A percentile compares a stretch with the other conserved stretches of the same genome.
Conservation (phyloP, 345 rosid genomes). For the Hypericum perforatum region DNA sequence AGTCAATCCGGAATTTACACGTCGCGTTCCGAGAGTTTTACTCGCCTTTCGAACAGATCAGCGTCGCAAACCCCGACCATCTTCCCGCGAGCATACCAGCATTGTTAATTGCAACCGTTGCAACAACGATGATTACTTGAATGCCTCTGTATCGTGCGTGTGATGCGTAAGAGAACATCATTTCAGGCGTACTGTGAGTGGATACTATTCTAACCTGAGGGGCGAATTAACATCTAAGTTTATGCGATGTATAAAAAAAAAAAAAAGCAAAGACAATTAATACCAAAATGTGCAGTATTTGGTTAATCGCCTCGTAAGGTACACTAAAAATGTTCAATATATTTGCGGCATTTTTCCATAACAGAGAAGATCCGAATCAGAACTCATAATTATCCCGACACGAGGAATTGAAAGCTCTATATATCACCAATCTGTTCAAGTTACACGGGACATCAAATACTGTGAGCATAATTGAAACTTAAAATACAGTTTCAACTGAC, state of each 20-base stretch:
- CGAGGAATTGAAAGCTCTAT: constrained; percentile 49
- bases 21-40: too few relatives aligned
- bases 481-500: not conserved
- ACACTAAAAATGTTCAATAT: constrained; percentile 57
- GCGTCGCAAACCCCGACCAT: constrained; percentile 63
- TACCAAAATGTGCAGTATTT: too few relatives aligned
- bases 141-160: constrained; percentile 60
- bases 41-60: constrained; percentile 40
- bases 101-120: constrained; percentile 82
- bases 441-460: not conserved
- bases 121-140: constrained; percentile 83
- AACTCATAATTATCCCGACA: constrained; percentile 92
- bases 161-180: constrained; percentile 77
- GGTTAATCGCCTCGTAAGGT: constrained; percentile 36
- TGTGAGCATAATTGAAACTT: too few relatives aligned
- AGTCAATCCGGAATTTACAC: too few relatives aligned
- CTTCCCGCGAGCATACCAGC: constrained; percentile 77
- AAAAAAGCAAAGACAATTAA: too few relatives aligned
- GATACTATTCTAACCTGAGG: constrained; percentile 74
- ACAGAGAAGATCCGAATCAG: constrained; percentile 94
- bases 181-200: constrained; percentile 84
- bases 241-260: too few relatives aligned
- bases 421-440: constrained; percentile 55
- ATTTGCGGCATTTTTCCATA: constrained; percentile 88
- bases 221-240: constrained; percentile 16